Conservation (phyloP, 2,329 filamentous ascomycete species). For the Hypoxylon sp. region DNA sequence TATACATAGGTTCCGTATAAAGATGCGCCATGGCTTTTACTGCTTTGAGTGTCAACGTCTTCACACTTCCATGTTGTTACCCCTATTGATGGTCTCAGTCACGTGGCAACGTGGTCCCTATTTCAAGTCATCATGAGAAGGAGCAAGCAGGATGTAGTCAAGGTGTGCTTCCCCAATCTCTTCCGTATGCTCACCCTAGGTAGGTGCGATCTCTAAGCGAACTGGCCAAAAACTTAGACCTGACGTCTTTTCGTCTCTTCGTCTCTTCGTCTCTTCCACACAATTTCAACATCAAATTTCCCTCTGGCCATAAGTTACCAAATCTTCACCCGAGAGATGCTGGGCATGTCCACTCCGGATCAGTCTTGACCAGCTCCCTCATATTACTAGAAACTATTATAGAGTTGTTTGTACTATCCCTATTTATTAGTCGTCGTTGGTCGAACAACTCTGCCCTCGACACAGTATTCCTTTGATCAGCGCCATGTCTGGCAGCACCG, state of each 20-base stretch:
- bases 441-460: neutral
- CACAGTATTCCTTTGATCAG: neutral
- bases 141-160: neutral
- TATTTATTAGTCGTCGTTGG: no score
- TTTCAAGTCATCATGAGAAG: slow-evolving; percentile 14
- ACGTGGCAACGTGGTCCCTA: slow-evolving; percentile 15
- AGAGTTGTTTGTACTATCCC: neutral
- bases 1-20: slow-evolving; percentile 21
- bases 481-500: slow-evolving; percentile 46
- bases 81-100: slow-evolving; percentile 12
- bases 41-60: neutral
- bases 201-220: slow-evolving; percentile 18
- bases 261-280: neutral
- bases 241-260: neutral
- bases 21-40: slow-evolving; percentile 6
- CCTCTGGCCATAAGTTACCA: neutral
- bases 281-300: slow-evolving; percentile 5
- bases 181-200: slow-evolving; percentile 13
- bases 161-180: neutral
- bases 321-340: neutral
- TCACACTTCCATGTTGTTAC: neutral
- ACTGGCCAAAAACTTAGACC: slow-evolving; percentile 2
- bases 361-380: neutral
- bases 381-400: slow-evolving; percentile 12
- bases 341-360: neutral